Percentiles rank a stretch among this genome's conserved stretches.
phyloP scores from a whole-genome alignment of 1,284 basidiomycete species.

The Sparassis latifolia region DNA sequence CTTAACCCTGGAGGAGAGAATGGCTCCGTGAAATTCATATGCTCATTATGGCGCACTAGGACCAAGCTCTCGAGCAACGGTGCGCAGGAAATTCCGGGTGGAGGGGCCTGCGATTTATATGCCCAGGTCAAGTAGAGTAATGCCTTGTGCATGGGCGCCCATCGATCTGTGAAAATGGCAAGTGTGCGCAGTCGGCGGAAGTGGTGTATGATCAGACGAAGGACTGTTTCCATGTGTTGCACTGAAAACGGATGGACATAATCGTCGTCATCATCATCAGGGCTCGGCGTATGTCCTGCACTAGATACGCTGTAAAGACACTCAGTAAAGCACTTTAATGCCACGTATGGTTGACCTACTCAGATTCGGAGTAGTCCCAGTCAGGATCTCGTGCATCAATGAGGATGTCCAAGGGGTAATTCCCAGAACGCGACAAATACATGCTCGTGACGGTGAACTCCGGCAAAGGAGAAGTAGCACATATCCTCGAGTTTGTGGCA shows the following conservation, averaged over 20 bases:
- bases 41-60: constrained; percentile 53
- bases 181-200: constrained; percentile 44
- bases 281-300: constrained; percentile 11
- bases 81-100: constrained; percentile 6
- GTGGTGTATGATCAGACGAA: constrained; percentile 40
- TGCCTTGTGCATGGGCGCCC: constrained; percentile 43
- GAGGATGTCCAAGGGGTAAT: constrained; percentile 41
- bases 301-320: constrained; percentile 7
- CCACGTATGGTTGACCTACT: constrained; percentile 27
- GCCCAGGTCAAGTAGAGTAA: constrained; percentile 33
- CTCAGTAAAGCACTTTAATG: neutral
- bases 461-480: too few species aligned
- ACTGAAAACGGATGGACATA: constrained; percentile 32
- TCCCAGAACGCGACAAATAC: too few species aligned
- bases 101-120: constrained; percentile 3
- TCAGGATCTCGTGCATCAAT: constrained; percentile 48
- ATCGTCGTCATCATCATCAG: constrained; percentile 22
- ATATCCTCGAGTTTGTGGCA: too few species aligned
- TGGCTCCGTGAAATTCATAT: constrained; percentile 34
- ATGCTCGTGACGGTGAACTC: too few species aligned
- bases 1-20: constrained; percentile 37
- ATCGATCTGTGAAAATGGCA: constrained; percentile 45
- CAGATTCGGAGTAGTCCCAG: constrained; percentile 44
- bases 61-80: constrained; percentile 41
- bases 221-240: constrained; percentile 33